A percentile compares a stretch with the other conserved stretches of the same genome.
phyloP scores from a whole-genome alignment of 352 stramenopile species.

The Phytophthora pinifolia region DNA sequence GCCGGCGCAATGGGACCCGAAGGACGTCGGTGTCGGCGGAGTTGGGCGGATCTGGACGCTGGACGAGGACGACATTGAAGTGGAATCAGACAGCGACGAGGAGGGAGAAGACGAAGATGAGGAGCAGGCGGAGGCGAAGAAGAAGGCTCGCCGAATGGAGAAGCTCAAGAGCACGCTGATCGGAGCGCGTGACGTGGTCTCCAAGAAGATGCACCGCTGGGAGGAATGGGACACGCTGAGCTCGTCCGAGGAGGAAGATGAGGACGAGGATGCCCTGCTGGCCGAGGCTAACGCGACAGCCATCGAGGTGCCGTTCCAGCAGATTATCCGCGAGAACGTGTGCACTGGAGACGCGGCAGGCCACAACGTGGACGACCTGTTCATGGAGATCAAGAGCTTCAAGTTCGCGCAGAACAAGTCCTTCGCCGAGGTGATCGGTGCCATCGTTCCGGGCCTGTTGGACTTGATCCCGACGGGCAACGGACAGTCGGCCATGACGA shows the following conservation, averaged over 20 bases:
- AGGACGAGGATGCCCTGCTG: constrained; percentile 58
- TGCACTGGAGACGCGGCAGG: constrained; percentile 68
- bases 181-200: constrained; percentile 61
- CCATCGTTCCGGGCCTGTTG: constrained; percentile 72
- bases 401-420: constrained; percentile 93
- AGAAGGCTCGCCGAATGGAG: constrained; percentile 40
- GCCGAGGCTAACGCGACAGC: constrained; percentile 36
- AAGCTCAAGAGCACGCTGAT: constrained; percentile 78
- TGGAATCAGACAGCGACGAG: constrained; percentile 66
- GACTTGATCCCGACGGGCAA: constrained; percentile 60
- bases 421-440: constrained; percentile 77
- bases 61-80: constrained; percentile 81
- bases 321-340: constrained; percentile 84
- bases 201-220: constrained; percentile 57
- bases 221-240: constrained; percentile 81
- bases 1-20: constrained; percentile 53
- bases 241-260: constrained; percentile 76
- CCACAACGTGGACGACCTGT: constrained; percentile 88
- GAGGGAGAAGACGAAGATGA: constrained; percentile 50
- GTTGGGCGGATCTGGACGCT: constrained; percentile 81
- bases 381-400: constrained; percentile 94
- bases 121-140: constrained; percentile 28
- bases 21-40: constrained; percentile 67
- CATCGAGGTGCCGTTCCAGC: constrained; percentile 62
- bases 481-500: constrained; percentile 48